Base-by-base conservation (phyloP, 495 filamentous ascomycete species). In the Aspergillus egyptiacus region DNA sequence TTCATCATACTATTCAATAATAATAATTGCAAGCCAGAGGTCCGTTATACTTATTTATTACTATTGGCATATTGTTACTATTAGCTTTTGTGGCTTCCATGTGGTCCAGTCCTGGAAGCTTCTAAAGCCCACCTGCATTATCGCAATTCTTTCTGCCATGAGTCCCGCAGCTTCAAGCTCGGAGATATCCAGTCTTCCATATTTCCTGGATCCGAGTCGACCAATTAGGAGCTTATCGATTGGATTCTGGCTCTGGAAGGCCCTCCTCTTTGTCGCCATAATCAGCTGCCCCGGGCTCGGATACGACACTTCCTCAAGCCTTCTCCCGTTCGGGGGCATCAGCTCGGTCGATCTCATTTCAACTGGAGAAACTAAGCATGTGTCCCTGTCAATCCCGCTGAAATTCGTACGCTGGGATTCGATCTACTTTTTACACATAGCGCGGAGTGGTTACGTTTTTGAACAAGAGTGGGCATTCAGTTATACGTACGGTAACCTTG, bases 401-500 rank as follows among this genome's bases (percentile, higher is more conserved):
- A 82, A 81, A 43, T 74, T 96, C 31, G 81, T 82, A 0, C 77
- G 91, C 66, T 98, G 93, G 93, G 93, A 98, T 60, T 83, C 86
- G 28, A 82, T 98, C 44, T 97, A 96, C 63, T 97, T 87, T 57
- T 69, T 83, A 27, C 77, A 82, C 46, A 64, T 72, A 35, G 82
- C 89, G 0, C 70, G 76, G 46, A 71, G 82, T 25, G 90, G 89
- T 18, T 89, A 96, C 52, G 41, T 83, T 8, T 91, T 84, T 67
- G 93, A 98, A 67, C 94, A 98, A 68, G 89, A 96, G 68, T 97
- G 91, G 90, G 93, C 94, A 1, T 98, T 95, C 70, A 84, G 89
- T 17, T 79, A 73, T 64, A 81, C 80, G 1, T 80, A 84, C 50
- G 75, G 84, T 4, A 65, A 71, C 36, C 43, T 79, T 28, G 63